Evolutionary conservation across 2,329 filamentous ascomycete genomes (phyloP).

Genomic region (Neonectria neomacrospora): DNA sequence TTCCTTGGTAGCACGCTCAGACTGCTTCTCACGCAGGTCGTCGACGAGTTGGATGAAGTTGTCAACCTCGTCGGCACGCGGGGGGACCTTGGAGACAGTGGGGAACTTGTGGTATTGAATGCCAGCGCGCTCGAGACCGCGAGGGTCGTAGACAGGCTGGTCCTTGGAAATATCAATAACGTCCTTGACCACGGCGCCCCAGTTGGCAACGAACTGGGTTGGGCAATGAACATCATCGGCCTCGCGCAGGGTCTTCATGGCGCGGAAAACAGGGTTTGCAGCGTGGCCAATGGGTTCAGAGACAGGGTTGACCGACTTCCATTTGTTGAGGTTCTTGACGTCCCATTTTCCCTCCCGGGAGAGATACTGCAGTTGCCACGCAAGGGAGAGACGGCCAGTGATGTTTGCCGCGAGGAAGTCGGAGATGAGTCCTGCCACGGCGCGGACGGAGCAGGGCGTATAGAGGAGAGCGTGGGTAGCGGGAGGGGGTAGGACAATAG

Average conservation of each 20-base stretch:
- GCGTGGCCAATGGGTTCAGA: slow-evolving; percentile 75
- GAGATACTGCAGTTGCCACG: slow-evolving; percentile 91
- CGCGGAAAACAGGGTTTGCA: slow-evolving; percentile 74
- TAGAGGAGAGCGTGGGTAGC: slow-evolving; percentile 89
- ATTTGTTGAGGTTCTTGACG: slow-evolving; percentile 94
- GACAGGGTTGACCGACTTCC: slow-evolving; percentile 82
- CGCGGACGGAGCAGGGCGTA: slow-evolving; percentile 77
- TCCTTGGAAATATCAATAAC: slow-evolving; percentile 94
- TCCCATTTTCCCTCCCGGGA: slow-evolving; percentile 96
- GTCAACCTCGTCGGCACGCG: slow-evolving; percentile 65
- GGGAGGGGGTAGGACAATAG: slow-evolving; percentile 76
- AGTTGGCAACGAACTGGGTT: slow-evolving; percentile 73
- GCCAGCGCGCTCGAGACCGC: slow-evolving; percentile 71
- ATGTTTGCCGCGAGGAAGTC: slow-evolving; percentile 82
- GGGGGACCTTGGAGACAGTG: slow-evolving; percentile 91
- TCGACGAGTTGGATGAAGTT: slow-evolving; percentile 68
- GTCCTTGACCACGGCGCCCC: slow-evolving; percentile 74
- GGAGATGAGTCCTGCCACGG: slow-evolving; percentile 82
- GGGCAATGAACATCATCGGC: slow-evolving; percentile 87
- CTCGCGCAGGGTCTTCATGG: slow-evolving; percentile 93
- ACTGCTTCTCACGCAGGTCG: slow-evolving; percentile 66
- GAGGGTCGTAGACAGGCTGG: slow-evolving; percentile 87
- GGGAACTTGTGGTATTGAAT: slow-evolving; percentile 87
- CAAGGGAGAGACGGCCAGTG: slow-evolving; percentile 80
- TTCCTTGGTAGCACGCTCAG: slow-evolving; percentile 49